A percentile compares a stretch with the other conserved stretches of the same genome.
Evolutionary conservation across 2,329 filamentous ascomycete species (phyloP).

Genomic region (Calonectria hongkongensis): DNA sequence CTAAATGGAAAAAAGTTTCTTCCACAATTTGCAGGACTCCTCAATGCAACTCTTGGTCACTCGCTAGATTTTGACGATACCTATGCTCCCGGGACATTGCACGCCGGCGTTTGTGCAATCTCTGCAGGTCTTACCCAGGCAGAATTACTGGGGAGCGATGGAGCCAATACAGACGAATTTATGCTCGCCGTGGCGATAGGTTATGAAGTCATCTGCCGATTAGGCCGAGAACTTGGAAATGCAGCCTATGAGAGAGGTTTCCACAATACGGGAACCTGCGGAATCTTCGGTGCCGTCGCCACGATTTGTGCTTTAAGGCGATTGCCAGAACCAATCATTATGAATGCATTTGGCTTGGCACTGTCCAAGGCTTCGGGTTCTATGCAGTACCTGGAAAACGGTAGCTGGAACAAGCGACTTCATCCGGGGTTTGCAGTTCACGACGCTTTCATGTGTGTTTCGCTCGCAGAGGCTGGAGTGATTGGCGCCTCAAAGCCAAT

Average conservation of each 20-base stretch:
- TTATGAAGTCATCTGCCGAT: conserved; percentile 30
- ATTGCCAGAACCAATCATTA: neutral
- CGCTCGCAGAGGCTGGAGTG: conserved; percentile 30
- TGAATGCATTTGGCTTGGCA: conserved; percentile 34
- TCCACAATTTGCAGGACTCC: conserved; percentile 29
- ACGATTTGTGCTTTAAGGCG: conserved; percentile 2
- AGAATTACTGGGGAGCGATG: conserved; percentile 3
- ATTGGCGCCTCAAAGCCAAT: conserved; percentile 29
- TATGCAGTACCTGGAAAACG: conserved; percentile 37
- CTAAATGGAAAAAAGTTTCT: conserved; percentile 16
- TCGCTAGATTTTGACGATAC: conserved; percentile 33
- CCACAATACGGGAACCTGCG: conserved; percentile 31
- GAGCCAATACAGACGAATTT: conserved; percentile 1
- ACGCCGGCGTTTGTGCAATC: conserved; percentile 16
- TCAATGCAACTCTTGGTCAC: conserved; percentile 32
- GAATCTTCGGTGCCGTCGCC: conserved; percentile 37
- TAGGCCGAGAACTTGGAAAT: conserved; percentile 22
- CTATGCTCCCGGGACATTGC: conserved; percentile 22
- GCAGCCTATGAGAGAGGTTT: conserved; percentile 21
- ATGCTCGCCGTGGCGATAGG: conserved; percentile 31
- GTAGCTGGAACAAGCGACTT: conserved; percentile 38
- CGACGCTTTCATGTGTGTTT: conserved; percentile 28
- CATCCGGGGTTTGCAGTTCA: conserved; percentile 31
- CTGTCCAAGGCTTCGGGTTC: conserved; percentile 30
- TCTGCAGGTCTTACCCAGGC: conserved; percentile 27